phyloP scores from a whole-genome alignment of 305 asterid species.

The Fraxinus angustifolia region DNA sequence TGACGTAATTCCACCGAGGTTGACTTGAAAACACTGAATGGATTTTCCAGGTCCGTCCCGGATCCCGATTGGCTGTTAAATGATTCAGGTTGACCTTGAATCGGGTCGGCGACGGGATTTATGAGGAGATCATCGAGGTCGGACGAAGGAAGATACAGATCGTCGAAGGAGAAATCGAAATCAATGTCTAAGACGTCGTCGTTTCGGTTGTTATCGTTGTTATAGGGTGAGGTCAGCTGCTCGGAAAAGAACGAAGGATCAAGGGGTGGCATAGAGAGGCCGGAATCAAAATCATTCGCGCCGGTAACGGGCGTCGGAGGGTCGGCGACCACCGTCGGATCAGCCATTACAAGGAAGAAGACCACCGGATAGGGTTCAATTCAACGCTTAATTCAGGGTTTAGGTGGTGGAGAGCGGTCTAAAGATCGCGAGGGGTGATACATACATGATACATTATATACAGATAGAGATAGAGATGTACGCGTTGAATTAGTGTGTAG shows the following conservation, averaged over 20 bases:
- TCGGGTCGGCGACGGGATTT: slow-evolving; percentile 8
- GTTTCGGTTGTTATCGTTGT: slow-evolving; percentile 23
- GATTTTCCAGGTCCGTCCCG: slow-evolving; percentile 22
- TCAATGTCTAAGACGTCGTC: slow-evolving; percentile 41
- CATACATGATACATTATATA: neutral
- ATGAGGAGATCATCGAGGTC: slow-evolving; percentile 33
- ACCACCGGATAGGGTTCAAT: neutral
- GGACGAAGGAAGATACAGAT: slow-evolving; percentile 40
- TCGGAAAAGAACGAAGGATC: slow-evolving; percentile 39
- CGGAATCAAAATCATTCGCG: slow-evolving; percentile 27
- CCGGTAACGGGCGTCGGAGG: slow-evolving; percentile 26
- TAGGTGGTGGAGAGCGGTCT: neutral
- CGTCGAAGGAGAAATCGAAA: slow-evolving; percentile 66
- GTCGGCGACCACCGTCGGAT: slow-evolving; percentile 28
- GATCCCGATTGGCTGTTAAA: slow-evolving; percentile 22
- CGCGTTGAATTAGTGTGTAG: neutral
- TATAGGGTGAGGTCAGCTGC: slow-evolving; percentile 19
- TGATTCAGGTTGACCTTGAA: slow-evolving; percentile 18
- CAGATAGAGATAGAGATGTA: neutral
- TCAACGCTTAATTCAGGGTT: neutral
- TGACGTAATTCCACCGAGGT: slow-evolving; percentile 39
- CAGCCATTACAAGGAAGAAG: slow-evolving; percentile 28
- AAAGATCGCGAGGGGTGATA: neutral
- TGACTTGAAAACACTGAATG: slow-evolving; percentile 43
- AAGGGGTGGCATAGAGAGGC: slow-evolving; percentile 37